These are phyloP conservation scores for Exophiala spinifera DNA, from an alignment of 2,329 filamentous ascomycete genomes.

Conservation along the genomic window DNA sequence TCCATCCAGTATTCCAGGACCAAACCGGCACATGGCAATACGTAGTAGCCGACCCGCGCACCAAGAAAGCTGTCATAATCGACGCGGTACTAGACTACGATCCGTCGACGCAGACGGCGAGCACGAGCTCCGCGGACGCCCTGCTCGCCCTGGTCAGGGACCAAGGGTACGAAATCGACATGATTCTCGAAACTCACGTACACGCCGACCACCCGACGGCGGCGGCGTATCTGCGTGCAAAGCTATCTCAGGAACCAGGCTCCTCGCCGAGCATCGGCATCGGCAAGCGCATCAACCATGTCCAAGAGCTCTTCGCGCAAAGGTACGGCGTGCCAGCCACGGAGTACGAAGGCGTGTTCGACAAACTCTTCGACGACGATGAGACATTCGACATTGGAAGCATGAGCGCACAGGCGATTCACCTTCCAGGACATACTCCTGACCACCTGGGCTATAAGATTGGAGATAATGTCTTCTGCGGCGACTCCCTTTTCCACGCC, in stretches of 20 bases:
- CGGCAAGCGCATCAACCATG: slow-evolving; percentile 51
- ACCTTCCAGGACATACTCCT: slow-evolving; percentile 60
- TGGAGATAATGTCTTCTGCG: slow-evolving; percentile 50
- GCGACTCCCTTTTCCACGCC: slow-evolving; percentile 53
- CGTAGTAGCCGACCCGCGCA: slow-evolving; percentile 53
- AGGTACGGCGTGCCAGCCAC: slow-evolving; percentile 46
- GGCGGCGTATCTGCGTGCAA: slow-evolving; percentile 53
- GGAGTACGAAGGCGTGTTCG: slow-evolving; percentile 51
- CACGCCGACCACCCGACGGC: slow-evolving; percentile 61
- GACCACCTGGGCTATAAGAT: slow-evolving; percentile 60
- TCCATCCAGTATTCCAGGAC: slow-evolving; percentile 42
- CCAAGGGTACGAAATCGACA: slow-evolving; percentile 46
- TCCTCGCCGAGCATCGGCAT: slow-evolving; percentile 50
- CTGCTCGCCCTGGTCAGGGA: slow-evolving; percentile 45
- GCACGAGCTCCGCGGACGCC: slow-evolving; percentile 50
- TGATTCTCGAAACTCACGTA: slow-evolving; percentile 59
- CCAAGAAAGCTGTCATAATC: slow-evolving; percentile 52
- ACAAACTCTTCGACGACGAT: slow-evolving; percentile 53
- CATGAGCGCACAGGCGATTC: slow-evolving; percentile 47
- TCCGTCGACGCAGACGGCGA: slow-evolving; percentile 39
- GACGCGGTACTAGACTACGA: slow-evolving; percentile 60
- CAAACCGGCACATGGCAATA: slow-evolving; percentile 59
- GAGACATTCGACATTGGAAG: slow-evolving; percentile 53
- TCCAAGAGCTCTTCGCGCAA: slow-evolving; percentile 51
- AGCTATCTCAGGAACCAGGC: slow-evolving; percentile 36